Evolutionary conservation across 2,329 filamentous ascomycete genomes (phyloP), one percentile per base, ranked within the genome.

Genomic region (Chaetomium sp.): DNA sequence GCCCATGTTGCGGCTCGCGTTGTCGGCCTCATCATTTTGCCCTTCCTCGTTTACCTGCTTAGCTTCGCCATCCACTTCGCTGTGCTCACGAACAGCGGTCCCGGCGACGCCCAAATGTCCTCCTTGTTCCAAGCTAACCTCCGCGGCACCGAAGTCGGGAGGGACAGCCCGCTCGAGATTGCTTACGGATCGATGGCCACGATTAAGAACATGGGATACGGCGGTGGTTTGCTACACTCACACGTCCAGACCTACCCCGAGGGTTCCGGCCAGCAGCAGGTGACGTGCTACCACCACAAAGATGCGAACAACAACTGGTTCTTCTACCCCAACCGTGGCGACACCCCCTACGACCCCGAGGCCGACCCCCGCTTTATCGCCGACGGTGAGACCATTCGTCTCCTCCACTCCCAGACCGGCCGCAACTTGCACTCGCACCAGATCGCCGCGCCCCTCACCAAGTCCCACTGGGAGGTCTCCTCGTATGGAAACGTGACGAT

Each of bases 251-350:
- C 91, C 7, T 97, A 90, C 70, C 92, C 92, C 0, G 91, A 96
- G 69, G 94, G 92, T 36, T 97, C 94, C 40, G 76, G 76, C 52
- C 94, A 99, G 74, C 95, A 99, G 73, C 94, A 99, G 71, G 86
- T 99, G 59, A 99, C 94, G 60, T 99, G 95, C 79, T 99, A 99
- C 74, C 94, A 99, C 74, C 94, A 99, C 79, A 99, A 99, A 72
- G 94, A 99, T 77, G 81, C 92, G 71, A 99, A 99, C 82, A 99
- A 99, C 71, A 94, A 99, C 71, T 99, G 94, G 94, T 96, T 95
- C 75, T 91, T 99, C 74, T 96, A 96, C 71, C 94, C 94, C 33
- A 96, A 92, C 75, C 89, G 95, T 60, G 74, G 79, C 53, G 82
- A 95, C 57, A 74, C 80, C 32, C 86, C 88, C 14, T 96, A 85